A percentile compares a stretch with the other conserved stretches of the same genome.
phyloP scores from a whole-genome alignment of 2,329 filamentous ascomycete genomes.

The Cytospora piceicola region DNA sequence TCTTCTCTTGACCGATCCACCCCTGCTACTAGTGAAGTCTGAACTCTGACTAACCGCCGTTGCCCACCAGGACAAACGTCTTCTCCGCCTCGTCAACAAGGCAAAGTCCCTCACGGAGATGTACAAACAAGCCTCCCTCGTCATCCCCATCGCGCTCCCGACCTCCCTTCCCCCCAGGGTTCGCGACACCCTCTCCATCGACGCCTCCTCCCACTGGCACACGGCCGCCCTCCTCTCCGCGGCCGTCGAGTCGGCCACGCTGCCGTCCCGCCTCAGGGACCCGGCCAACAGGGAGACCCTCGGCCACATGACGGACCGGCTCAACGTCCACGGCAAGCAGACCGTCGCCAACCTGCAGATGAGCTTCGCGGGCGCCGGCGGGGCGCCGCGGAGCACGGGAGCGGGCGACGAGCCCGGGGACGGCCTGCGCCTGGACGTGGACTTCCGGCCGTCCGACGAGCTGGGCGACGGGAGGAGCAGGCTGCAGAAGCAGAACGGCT shows the following conservation, averaged over 20 bases:
- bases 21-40: too few species aligned
- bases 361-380: conserved; percentile 52
- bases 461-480: conserved; percentile 33
- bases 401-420: conserved; percentile 34
- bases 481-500: conserved; percentile 32
- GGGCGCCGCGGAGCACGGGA: conserved; percentile 36
- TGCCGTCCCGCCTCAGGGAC: conserved; percentile 72
- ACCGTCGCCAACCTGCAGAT: conserved; percentile 76
- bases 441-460: conserved; percentile 47
- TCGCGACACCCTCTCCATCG: conserved; percentile 58
- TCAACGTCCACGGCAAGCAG: conserved; percentile 79
- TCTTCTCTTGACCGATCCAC: background rate
- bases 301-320: conserved; percentile 63
- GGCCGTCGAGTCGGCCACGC: conserved; percentile 76
- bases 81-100: conserved; percentile 71
- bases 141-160: conserved; percentile 73
- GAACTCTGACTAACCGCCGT: background rate
- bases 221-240: conserved; percentile 75
- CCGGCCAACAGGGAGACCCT: conserved; percentile 55
- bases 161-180: conserved; percentile 52
- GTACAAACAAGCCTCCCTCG: conserved; percentile 72
- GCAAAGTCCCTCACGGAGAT: conserved; percentile 73
- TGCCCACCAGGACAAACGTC: conserved; percentile 58
- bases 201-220: conserved; percentile 75
- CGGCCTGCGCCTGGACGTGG: conserved; percentile 43